Evolutionary conservation across 2,329 filamentous ascomycete species (phyloP).

Genomic region (Esteya vermicola): DNA sequence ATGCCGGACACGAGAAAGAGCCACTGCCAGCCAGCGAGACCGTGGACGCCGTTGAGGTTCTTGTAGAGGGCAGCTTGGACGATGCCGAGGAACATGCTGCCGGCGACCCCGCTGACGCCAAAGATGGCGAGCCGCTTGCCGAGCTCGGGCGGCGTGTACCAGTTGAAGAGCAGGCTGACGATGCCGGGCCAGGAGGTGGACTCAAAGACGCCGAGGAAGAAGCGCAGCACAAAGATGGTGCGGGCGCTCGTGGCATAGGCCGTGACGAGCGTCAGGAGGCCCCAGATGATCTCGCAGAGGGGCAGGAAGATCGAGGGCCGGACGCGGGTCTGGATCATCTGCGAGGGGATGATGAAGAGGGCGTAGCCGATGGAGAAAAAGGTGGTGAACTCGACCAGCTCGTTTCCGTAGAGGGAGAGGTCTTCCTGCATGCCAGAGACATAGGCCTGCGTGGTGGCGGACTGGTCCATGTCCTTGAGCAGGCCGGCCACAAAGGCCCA

Average conservation of each 20-base stretch:
- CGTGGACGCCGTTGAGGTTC: slow-evolving; percentile 18
- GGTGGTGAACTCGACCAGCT: slow-evolving; percentile 36
- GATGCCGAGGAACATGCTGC: slow-evolving; percentile 22
- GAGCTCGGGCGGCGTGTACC: slow-evolving; percentile 25
- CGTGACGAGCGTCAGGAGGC: slow-evolving; percentile 17
- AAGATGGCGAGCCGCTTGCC: slow-evolving; percentile 24
- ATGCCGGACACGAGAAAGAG: slow-evolving; percentile 54
- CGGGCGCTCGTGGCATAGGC: slow-evolving; percentile 26
- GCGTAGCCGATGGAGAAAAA: slow-evolving; percentile 47
- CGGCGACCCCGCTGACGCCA: slow-evolving; percentile 22
- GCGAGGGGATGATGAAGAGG: slow-evolving; percentile 21
- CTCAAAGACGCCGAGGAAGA: slow-evolving; percentile 29
- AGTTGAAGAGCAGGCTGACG: slow-evolving; percentile 25
- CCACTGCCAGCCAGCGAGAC: slow-evolving; percentile 45
- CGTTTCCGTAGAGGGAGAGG: slow-evolving; percentile 32
- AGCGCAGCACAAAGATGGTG: slow-evolving; percentile 31
- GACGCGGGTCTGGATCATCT: slow-evolving; percentile 26
- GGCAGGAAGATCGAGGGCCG: slow-evolving; percentile 30
- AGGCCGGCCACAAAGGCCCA: slow-evolving; percentile 33
- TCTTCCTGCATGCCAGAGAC: slow-evolving; percentile 34
- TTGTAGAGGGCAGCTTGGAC: slow-evolving; percentile 23
- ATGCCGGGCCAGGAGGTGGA: slow-evolving; percentile 29
- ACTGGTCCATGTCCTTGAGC: slow-evolving; percentile 31
- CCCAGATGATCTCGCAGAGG: slow-evolving; percentile 23
- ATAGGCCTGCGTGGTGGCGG: slow-evolving; percentile 22